Conservation (phyloP, 192 early-diverging fungal species). For the Linnemannia zychae region DNA sequence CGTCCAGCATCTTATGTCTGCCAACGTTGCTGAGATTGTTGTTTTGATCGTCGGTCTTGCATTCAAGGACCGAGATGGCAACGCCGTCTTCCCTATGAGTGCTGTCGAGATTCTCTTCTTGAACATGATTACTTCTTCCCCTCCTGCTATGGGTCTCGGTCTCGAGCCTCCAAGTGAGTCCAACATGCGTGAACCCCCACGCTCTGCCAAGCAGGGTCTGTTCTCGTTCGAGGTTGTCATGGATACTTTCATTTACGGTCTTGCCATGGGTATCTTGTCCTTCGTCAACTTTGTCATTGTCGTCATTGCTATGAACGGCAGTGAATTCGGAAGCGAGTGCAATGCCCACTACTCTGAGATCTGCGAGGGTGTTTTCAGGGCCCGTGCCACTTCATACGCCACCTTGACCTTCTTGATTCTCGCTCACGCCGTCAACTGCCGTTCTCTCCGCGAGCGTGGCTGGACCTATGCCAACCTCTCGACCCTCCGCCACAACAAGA, state of each 20-base stretch:
- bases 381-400: conserved; percentile 78
- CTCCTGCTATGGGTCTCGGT: conserved; percentile 85
- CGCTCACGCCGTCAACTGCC: conserved; percentile 84
- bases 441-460: conserved; percentile 71
- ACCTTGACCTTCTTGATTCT: conserved; percentile 80
- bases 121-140: conserved; percentile 86
- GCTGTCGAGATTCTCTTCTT: conserved; percentile 85
- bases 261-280: conserved; percentile 73
- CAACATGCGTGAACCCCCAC: conserved; percentile 82
- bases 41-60: conserved; percentile 81
- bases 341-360: conserved; percentile 55
- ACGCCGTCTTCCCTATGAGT: conserved; percentile 81
- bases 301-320: conserved; percentile 71
- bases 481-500: conserved; percentile 43
- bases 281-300: conserved; percentile 76
- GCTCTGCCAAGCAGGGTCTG: conserved; percentile 70
- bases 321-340: conserved; percentile 69
- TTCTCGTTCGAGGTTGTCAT: conserved; percentile 74
- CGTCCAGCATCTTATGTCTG: conserved; percentile 77
- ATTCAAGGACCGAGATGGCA: conserved; percentile 70
- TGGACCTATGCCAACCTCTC: conserved; percentile 58
- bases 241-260: conserved; percentile 80
- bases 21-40: conserved; percentile 82
- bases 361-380: conserved; percentile 77
- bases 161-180: conserved; percentile 73